These are phyloP conservation scores for Chlorella sp. DNA, from an alignment of 139 green algal species.

Conservation along the genomic window DNA sequence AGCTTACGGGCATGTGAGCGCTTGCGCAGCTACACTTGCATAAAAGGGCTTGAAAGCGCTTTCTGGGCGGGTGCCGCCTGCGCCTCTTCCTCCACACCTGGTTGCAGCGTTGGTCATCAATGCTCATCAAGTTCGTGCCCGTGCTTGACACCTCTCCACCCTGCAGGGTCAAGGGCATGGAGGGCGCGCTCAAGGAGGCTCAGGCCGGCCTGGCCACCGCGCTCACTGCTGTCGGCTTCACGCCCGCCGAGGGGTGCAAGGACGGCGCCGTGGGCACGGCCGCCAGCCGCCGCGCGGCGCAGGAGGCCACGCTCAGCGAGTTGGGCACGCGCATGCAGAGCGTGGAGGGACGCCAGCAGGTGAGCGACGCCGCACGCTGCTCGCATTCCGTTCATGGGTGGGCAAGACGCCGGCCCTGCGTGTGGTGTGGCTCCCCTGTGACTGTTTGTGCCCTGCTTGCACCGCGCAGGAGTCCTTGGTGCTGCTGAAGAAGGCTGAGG, in stretches of 20 bases:
- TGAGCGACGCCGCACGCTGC: too few species aligned
- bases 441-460: too few species aligned
- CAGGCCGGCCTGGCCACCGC: not conserved
- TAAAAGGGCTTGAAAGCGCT: too few species aligned
- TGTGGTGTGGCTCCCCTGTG: too few species aligned
- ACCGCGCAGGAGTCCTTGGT: slow-evolving; percentile 2
- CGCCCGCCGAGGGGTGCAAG: not conserved
- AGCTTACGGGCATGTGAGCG: not conserved
- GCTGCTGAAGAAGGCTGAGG: slow-evolving; percentile 3
- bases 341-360: slow-evolving; percentile 2
- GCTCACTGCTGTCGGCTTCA: not conserved
- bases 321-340: not conserved
- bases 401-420: too few species aligned
- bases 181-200: not conserved
- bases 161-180: not conserved
- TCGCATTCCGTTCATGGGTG: too few species aligned
- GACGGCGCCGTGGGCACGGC: not conserved
- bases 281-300: not conserved
- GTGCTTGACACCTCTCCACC: too few species aligned
- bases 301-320: not conserved
- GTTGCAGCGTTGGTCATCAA: too few species aligned
- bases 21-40: too few species aligned
- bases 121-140: too few species aligned
- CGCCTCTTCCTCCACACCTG: too few species aligned
- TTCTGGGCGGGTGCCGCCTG: too few species aligned